Evolutionary conservation across 208 protist genomes (phyloP), one percentile per base, ranked within the genome.

Genomic region (Acanthamoeba culbertsoni): DNA sequence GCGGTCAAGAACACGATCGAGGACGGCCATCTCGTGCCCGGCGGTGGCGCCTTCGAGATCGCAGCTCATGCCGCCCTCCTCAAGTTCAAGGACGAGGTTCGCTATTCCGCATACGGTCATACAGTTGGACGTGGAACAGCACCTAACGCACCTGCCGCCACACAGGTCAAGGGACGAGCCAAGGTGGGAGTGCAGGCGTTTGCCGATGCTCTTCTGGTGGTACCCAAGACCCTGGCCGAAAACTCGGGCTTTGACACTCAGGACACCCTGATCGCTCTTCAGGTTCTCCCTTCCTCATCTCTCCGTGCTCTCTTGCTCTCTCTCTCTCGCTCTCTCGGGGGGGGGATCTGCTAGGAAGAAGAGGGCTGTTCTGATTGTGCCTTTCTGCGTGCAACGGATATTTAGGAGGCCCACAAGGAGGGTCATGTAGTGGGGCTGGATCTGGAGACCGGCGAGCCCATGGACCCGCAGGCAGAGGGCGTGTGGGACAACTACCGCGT

Each of bases 1-100:
- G 98, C 99, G 20, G 99, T 99, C 48, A 99, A 99, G 95, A 99
- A 99, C 95, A 97, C 98, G 7, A 98, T 99, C 73, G 99, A 99
- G 92, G 98, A 99, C 92, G 93, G 94, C 23, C 82, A 92, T 31
- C 97, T 99, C 12, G 95, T 99, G 35, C 97, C 99, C 26, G 99
- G 99, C 68, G 99, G 99, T 86, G 99, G 99, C 59, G 98, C 98
- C 8, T 99, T 99, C 93, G 99, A 99, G 96, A 96, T 99, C 23
- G 97, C 98, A 2, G 95, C 98, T 18, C 97, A 99, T 91, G 94
- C 97, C 12, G 97, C 99, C 68, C 97, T 99, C 10, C 97, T 98
- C 68, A 96, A 98, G 94, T 99, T 82, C 82, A 96, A 96, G 48
- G 77, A 93, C 28, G 84, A 93, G 86, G 48, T 94, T 28, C 40